Percentiles rank a stretch among this genome's conserved stretches.
Conservation (phyloP, 2,329 filamentous ascomycete species). For the Xylariaceae sp. region DNA sequence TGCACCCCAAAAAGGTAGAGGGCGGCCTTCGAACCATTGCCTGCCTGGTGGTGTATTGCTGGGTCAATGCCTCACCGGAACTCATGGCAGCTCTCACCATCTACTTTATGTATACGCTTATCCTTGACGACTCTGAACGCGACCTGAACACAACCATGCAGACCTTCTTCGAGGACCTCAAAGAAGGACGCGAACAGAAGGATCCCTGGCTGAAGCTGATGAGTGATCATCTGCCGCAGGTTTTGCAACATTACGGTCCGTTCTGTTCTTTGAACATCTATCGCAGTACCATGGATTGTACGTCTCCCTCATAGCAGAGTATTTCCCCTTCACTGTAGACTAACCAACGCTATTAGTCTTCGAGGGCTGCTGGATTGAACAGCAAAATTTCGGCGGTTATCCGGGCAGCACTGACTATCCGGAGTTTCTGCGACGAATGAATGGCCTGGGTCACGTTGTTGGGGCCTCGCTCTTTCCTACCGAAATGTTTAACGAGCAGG, state of each 20-base stretch:
- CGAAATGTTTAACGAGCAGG: conserved; percentile 15
- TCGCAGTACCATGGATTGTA: conserved; percentile 12
- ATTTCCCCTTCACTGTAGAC: not conserved
- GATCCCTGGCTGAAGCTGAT: conserved; percentile 18
- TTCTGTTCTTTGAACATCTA: conserved; percentile 18
- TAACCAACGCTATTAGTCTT: not conserved
- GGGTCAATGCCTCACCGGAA: conserved; percentile 21
- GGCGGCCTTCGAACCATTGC: conserved; percentile 22
- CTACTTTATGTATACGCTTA: conserved; percentile 18
- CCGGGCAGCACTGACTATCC: conserved; percentile 17
- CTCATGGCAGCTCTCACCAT: conserved; percentile 21
- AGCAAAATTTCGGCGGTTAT: conserved; percentile 20
- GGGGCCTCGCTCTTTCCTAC: not conserved
- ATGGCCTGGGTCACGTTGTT: conserved; percentile 14
- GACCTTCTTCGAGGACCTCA: conserved; percentile 19
- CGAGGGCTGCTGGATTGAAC: conserved; percentile 20
- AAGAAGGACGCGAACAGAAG: conserved; percentile 11
- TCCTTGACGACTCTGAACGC: conserved; percentile 19
- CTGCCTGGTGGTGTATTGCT: conserved; percentile 29
- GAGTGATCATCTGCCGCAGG: conserved; percentile 17
- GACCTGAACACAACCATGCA: conserved; percentile 13
- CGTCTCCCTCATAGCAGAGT: conserved; percentile 10
- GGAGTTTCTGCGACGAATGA: conserved; percentile 20
- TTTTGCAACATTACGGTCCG: conserved; percentile 17
- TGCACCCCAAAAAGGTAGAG: conserved; percentile 11